A percentile compares a stretch with the other conserved stretches of the same genome.
Evolutionary conservation across 805 yeast species (phyloP).

Genomic region (Priceomyces carsonii): DNA sequence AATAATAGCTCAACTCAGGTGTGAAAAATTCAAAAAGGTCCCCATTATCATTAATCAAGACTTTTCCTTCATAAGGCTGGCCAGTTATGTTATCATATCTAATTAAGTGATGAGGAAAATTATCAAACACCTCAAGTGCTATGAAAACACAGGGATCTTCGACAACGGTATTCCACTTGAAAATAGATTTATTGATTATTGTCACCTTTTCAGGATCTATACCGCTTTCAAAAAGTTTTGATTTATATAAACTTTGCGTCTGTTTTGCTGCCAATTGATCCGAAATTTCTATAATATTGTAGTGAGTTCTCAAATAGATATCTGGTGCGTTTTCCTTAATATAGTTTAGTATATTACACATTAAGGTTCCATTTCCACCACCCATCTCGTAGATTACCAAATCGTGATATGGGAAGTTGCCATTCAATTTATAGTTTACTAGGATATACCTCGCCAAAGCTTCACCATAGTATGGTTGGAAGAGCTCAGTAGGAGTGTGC

Average conservation of each 20-base stretch:
- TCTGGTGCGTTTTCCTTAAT: conserved; percentile 66
- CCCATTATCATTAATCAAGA: conserved; percentile 67
- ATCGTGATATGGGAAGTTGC: conserved; percentile 66
- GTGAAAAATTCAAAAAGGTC: conserved; percentile 75
- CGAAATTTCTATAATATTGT: conserved; percentile 73
- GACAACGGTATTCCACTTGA: conserved; percentile 66
- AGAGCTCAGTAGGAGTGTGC: conserved; percentile 90
- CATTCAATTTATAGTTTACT: conserved; percentile 66
- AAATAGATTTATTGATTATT: conserved; percentile 71
- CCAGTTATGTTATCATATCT: conserved; percentile 70
- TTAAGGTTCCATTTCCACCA: conserved; percentile 86
- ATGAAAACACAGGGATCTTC: conserved; percentile 72
- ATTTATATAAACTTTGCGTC: conserved; percentile 32
- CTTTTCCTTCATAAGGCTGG: conserved; percentile 76
- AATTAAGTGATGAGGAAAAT: conserved; percentile 78
- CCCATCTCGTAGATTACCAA: conserved; percentile 83
- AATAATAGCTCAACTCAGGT: conserved; percentile 59
- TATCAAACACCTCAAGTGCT: conserved; percentile 83
- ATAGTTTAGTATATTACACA: conserved; percentile 71
- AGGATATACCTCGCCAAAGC: conserved; percentile 80
- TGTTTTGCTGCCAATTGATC: conserved; percentile 62
- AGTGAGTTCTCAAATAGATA: conserved; percentile 65
- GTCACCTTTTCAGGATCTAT: conserved; percentile 59
- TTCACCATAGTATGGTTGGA: conserved; percentile 82
- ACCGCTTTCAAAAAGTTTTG: conserved; percentile 34